Conservation (phyloP, 768 basidiomycete species). For the Russula sp. region DNA sequence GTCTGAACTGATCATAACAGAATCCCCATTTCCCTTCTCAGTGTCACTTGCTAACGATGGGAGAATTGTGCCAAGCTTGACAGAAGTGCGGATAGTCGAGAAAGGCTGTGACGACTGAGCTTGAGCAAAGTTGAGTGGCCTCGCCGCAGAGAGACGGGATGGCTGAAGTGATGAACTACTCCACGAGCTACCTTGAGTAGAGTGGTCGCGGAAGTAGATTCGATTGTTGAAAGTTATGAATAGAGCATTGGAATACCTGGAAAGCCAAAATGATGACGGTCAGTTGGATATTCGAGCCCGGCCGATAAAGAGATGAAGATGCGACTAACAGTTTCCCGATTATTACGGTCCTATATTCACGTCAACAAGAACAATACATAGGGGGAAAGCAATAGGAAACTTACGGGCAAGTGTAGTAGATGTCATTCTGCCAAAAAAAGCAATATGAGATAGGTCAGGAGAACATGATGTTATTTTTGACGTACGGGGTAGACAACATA, state of each 20-base stretch:
- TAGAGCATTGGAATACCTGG: slow-evolving; percentile 24
- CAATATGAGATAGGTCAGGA: not conserved
- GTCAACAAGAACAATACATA: not conserved
- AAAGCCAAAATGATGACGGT: not conserved
- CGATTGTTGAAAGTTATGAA: slow-evolving; percentile 25
- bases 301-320: too few species aligned
- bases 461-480: not conserved
- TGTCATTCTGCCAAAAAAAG: not conserved
- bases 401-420: slow-evolving; percentile 13
- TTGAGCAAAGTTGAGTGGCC: not conserved
- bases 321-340: slow-evolving; percentile 19
- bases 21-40: not conserved
- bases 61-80: not conserved
- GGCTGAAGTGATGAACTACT: not conserved
- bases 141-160: not conserved
- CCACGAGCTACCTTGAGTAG: too few species aligned
- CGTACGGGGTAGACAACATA: slow-evolving; percentile 10
- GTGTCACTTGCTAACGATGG: not conserved
- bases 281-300: too few species aligned
- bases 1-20: not conserved
- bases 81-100: not conserved
- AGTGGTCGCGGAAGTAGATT: not conserved
- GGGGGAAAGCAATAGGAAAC: not conserved
- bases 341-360: slow-evolving; percentile 15
- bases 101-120: not conserved